These are phyloP conservation scores for Camellia japonica DNA, from an alignment of 148 eudicot genomes.

Conservation along the genomic window DNA sequence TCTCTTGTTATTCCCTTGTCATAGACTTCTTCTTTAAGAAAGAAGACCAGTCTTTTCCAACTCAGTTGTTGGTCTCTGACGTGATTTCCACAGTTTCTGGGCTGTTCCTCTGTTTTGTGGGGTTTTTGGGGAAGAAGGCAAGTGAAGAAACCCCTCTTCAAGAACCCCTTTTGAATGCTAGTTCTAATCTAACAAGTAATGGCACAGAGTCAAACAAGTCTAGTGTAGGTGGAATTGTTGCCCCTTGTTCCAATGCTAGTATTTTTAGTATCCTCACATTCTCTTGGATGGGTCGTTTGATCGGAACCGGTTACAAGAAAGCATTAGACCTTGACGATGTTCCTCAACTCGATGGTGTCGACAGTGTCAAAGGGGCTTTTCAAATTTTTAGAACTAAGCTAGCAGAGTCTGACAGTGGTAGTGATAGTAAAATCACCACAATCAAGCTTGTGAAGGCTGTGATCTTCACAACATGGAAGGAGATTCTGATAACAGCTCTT, in stretches of 20 bases:
- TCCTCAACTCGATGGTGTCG: constrained; percentile 44
- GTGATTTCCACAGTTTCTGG: constrained; percentile 37
- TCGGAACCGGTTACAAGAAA: constrained; percentile 45
- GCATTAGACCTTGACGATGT: constrained; percentile 55
- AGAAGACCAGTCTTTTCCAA: constrained; percentile 22
- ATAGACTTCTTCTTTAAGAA: constrained; percentile 21
- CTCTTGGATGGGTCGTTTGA: constrained; percentile 47
- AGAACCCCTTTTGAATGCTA: constrained; percentile 55
- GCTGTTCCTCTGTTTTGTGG: constrained; percentile 36
- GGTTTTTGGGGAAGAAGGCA: constrained; percentile 33
- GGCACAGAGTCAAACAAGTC: constrained; percentile 13
- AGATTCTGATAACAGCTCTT: constrained; percentile 35
- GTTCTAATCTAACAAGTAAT: constrained; percentile 1
- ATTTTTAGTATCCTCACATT: constrained; percentile 44
- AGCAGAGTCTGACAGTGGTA: constrained; percentile 25
- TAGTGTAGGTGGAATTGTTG: constrained; percentile 20
- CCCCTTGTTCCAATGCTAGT: constrained; percentile 39
- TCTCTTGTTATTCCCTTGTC: constrained; percentile 57
- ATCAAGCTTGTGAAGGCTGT: constrained; percentile 46
- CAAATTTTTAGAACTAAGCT: constrained; percentile 30
- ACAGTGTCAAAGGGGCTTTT: constrained; percentile 43
- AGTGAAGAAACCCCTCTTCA: constrained; percentile 23
- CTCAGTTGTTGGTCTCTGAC: constrained; percentile 41
- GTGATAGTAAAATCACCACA: constrained; percentile 33
- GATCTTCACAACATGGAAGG: constrained; percentile 32